These are phyloP conservation scores for Marasmius fiardii DNA, from an alignment of 1,284 basidiomycete genomes.

Conservation along the genomic window DNA sequence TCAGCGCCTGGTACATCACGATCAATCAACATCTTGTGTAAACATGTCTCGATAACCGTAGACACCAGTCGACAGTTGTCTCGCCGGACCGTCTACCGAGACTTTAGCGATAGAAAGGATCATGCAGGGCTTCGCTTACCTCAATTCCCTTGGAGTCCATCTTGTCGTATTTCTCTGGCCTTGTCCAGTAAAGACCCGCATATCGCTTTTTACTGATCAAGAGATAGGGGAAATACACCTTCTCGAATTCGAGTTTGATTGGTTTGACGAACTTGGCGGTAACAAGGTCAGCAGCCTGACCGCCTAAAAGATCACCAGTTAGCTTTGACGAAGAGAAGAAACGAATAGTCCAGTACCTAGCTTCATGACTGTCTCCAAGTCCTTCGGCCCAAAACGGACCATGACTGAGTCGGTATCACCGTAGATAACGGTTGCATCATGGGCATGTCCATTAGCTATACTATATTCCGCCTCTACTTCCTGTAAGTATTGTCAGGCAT, in stretches of 20 bases:
- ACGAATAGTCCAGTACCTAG: conserved; percentile 52
- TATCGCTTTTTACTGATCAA: conserved; percentile 98
- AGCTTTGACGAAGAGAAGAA: neutral
- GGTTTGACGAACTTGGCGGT: conserved; percentile 89
- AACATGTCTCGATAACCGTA: conserved; percentile 93
- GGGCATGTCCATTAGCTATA: conserved; percentile 78
- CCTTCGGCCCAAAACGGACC: conserved; percentile 90
- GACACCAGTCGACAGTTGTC: conserved; percentile 96
- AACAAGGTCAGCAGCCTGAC: conserved; percentile 93
- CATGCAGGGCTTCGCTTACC: conserved; percentile 42
- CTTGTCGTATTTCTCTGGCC: conserved; percentile 91
- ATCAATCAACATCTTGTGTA: conserved; percentile 95
- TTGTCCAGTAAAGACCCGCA: conserved; percentile 95
- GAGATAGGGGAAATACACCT: conserved; percentile 95
- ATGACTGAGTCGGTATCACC: conserved; percentile 98
- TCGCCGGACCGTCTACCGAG: conserved; percentile 82
- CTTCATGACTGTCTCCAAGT: conserved; percentile 83
- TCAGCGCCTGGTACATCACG: conserved; percentile 90
- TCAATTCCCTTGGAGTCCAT: conserved; percentile 99
- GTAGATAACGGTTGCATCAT: conserved; percentile 92
- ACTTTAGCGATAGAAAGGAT: neutral
- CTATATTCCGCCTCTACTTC: conserved; percentile 89
- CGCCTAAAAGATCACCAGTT: conserved; percentile 47
- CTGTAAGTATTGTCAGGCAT: conserved; percentile 28
- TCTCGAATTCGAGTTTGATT: conserved; percentile 98